Base-by-base conservation (phyloP, 495 filamentous ascomycete species). In the Sabuloglossum arenarium region DNA sequence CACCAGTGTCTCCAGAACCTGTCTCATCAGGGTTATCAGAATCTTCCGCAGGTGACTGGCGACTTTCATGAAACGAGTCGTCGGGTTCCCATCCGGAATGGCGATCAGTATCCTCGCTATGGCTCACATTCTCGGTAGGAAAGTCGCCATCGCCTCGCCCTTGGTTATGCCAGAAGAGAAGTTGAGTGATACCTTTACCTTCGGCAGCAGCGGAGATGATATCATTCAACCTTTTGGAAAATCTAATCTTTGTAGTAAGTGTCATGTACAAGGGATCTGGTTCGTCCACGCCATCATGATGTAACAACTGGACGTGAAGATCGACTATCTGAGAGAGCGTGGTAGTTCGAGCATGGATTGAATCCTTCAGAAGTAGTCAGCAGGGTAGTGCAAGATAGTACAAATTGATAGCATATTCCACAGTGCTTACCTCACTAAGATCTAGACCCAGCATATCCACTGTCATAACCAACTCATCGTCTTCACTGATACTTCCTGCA, bases 401-500 rank as follows among this genome's bases (percentile, higher is more conserved):
- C 53, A 32, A 53, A 57, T 54, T 61, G 24, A 28, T 6, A 0
- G 29, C 2, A 32, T 19, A 11, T 9, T 27, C 16, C 55, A 19
- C 12, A 43, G 47, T 25, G 34, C 75, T 75, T 73, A 84, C 84
- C 75, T 91, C 85, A 59, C 74, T 77, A 65, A 86, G 70, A 60
- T 84, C 75, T 32, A 94, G 71, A 59, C 76, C 81, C 56, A 91
- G 69, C 25, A 77, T 69, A 19, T 81, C 77, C 55, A 93, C 71
- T 50, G 78, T 73, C 57, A 91, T 69, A 25, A 80, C 71, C 47
- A 94, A 66, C 58, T 88, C 80, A 57, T 89, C 81, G 30, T 80
- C 75, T 29, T 79, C 70, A 21, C 68, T 66, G 23, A 91, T 71
- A 61, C 82, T 84, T 21, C 82, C 74, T 29, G 71, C 69, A 57